phyloP scores from a whole-genome alignment of 805 yeast species.

The Wickerhamiella dianesei region DNA sequence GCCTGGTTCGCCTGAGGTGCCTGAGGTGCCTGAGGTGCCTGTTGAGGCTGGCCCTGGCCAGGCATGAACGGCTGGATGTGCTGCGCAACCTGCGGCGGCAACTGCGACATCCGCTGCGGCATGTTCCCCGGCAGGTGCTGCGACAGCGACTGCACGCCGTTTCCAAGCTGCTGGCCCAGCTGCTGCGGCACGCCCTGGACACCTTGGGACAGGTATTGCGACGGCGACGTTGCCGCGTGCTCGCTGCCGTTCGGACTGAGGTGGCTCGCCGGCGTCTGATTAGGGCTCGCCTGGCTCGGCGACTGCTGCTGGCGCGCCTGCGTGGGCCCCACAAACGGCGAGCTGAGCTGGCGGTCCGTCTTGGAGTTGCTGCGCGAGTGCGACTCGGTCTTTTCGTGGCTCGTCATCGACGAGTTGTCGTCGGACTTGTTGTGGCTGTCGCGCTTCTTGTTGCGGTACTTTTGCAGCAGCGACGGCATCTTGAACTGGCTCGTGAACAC shows the following conservation, averaged over 20 bases:
- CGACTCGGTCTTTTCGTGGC: neutral
- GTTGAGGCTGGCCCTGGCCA: neutral
- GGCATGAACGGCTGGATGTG: neutral
- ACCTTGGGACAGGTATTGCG: neutral
- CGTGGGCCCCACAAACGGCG: conserved; percentile 7
- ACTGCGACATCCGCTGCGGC: conserved; percentile 1
- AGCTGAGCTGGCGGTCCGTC: conserved; percentile 1
- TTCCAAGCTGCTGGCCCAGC: neutral
- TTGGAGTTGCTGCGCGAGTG: conserved; percentile 2
- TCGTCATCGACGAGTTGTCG: conserved; percentile 8
- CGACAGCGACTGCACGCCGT: neutral
- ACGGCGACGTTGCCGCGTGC: too few relatives aligned
- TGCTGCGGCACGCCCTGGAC: neutral
- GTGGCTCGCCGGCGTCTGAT: neutral
- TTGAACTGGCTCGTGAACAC: too few relatives aligned
- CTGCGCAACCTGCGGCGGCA: conserved; percentile 1
- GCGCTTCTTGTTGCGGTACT: conserved; percentile 19
- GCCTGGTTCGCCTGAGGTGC: neutral
- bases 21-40: too few relatives aligned
- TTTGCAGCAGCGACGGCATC: conserved; percentile 13
- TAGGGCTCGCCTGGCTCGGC: conserved; percentile 7
- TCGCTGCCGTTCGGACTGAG: neutral
- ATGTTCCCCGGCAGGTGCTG: neutral
- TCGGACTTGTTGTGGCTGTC: conserved; percentile 14
- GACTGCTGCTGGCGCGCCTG: conserved; percentile 10